Base-by-base conservation (phyloP, 345 rosid species). In the Eucalyptus microcorys region DNA sequence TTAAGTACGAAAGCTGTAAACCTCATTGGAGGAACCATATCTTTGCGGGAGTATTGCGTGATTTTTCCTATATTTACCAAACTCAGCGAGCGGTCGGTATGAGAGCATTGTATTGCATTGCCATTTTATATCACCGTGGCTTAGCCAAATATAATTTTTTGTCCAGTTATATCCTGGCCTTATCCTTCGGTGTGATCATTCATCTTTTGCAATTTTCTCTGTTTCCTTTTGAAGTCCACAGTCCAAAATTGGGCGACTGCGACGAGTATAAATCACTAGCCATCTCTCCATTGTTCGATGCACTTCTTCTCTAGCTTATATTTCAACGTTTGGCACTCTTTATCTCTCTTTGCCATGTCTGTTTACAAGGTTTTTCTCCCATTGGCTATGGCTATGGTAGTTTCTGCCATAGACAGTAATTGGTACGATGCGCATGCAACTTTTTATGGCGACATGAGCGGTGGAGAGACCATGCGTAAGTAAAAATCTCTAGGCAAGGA, bases 381-480 rank as follows among this genome's bases (percentile, higher is more conserved):
- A 2, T 59, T 52, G 66, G 57, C 64, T n/a, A n/a, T 88, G 86
- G 52, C 87, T 30, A 64, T 34, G 10, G 84, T 52, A 4, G 86
- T 16, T 32, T 52, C 42, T 49, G 91, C 89, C 9, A 14, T 87
- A 49, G 88, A 79, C 61, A 27, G 10, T 26, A 49, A 49, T 27
- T 88, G 89, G 89, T 76, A 88, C 45, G 86, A 88, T 87, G 91
- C 89, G 13, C 87, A 84, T 84, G 91, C 89, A 1, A 89, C 91
- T 4, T 89, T 84, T 48, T 87, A 87, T 17, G 91, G 91, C 12
- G 87, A 87, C 87, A 87, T 89, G 66, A 2, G 19, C 8, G 91
- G 91, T 3, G 1, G 34, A 15, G 87, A 84, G 21, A 89, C 89
- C 16, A 87, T 89, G 91, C 71, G 91, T 89, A 81, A 43, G 89